Conservation (phyloP, 805 yeast genomes). For the Yarrowia porcina region DNA sequence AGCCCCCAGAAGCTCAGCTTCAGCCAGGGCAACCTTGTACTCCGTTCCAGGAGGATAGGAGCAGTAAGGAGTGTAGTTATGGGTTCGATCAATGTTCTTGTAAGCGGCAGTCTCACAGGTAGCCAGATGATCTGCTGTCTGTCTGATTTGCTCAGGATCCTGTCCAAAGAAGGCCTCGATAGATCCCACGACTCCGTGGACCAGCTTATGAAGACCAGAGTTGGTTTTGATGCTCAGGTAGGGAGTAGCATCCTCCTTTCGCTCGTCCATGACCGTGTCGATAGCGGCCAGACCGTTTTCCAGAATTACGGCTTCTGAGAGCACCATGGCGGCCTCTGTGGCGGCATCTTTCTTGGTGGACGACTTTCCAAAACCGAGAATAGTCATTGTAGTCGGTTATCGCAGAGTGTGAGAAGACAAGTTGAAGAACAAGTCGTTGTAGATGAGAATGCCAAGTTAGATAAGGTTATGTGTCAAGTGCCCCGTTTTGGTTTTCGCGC, state of each 20-base stretch:
- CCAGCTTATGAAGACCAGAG: constrained; percentile 9
- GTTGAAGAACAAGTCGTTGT: constrained; percentile 5
- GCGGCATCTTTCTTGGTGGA: background rate
- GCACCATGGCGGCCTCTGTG: constrained; percentile 3
- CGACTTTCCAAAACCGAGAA: constrained; percentile 22
- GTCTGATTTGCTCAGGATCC: constrained; percentile 15
- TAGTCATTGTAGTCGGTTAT: constrained; percentile 17
- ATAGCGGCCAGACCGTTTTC: constrained; percentile 14
- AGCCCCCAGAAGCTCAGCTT: constrained; percentile 79
- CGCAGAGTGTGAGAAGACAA: constrained; percentile 4
- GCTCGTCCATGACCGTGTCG: constrained; percentile 24
- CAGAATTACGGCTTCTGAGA: constrained; percentile 18
- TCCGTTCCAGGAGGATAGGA: constrained; percentile 90
- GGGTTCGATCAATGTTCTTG: constrained; percentile 12
- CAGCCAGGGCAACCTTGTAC: constrained; percentile 87
- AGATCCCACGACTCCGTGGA: constrained; percentile 7
- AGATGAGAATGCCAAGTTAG: constrained; percentile 17
- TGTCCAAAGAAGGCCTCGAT: constrained; percentile 20
- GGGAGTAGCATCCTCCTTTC: constrained; percentile 19
- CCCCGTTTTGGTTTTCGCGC: constrained; percentile 21
- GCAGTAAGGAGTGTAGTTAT: constrained; percentile 20
- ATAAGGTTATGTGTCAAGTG: constrained; percentile 23
- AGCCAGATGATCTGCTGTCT: constrained; percentile 5
- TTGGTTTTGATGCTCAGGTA: constrained; percentile 5
- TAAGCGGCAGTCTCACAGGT: constrained; percentile 8